Evolutionary conservation across 768 basidiomycete species (phyloP), one percentile per base, ranked within the genome.

Genomic region (Ramaria sp.): DNA sequence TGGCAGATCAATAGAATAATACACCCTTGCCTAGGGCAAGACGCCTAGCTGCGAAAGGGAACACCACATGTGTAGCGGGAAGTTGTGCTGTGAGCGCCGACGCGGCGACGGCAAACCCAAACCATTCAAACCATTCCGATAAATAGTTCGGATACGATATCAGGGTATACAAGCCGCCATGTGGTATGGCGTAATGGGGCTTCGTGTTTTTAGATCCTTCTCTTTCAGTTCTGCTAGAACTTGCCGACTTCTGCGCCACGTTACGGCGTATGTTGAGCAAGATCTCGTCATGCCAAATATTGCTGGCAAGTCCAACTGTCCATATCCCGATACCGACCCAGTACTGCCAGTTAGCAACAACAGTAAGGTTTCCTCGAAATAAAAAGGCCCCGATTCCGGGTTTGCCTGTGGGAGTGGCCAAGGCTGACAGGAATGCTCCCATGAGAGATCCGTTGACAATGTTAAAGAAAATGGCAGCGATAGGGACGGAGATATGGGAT

Each of bases 71-170:
- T 68, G 39, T 51, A 62, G 59, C n/a, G 63, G 77, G 80, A 0
- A 75, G 7, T 0, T 84, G 81, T 5, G 80, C 72, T 22, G 55
- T 38, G 7, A 57, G 22, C 20, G 47, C 55, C 11, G 55, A 63
- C 3, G 88, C 79, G 6, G 89, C 88, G 39, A 96, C 67, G 1
- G 90, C 86, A 68, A 86, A 97, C 7, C 88, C 91, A 10, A 81
- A 62, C 93, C 94, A 98, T 70, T 98, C 95, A 55, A 86, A 58
- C 95, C 95, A 98, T 67, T 97, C 95, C 70, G 86, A 91, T 19
- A 91, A 72, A 71, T 97, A 98, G 68, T 96, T 92, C 10, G 95
- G 95, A 71, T 84, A 95, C 6, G 91, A 91, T 63, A 97, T 73
- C 65, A 80, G 84, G 43, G 68, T 63, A 74, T 87, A 96, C 17